Evolutionary conservation across 352 stramenopile genomes (phyloP).

Genomic region (Phytophthora colocasiae): DNA sequence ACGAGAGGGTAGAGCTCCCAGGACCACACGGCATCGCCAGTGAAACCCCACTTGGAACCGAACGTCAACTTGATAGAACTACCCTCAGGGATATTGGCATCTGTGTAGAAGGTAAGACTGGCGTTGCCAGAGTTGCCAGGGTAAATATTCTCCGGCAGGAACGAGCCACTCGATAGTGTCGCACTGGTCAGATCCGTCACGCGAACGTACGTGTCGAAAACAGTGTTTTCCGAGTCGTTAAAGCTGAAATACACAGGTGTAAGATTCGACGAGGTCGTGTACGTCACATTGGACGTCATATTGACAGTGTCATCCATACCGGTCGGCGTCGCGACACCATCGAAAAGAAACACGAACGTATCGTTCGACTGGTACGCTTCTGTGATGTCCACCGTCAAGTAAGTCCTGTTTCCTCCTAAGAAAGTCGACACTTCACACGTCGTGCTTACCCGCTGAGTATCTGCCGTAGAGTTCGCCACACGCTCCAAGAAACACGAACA

Average conservation of each 20-base stretch:
- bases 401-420: conserved; percentile 51
- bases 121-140: conserved; percentile 82
- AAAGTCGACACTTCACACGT: conserved; percentile 60
- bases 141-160: conserved; percentile 87
- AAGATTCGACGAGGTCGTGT: conserved; percentile 58
- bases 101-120: conserved; percentile 79
- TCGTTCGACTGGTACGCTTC: conserved; percentile 58
- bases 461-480: conserved; percentile 23
- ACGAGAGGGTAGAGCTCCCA: conserved; percentile 50
- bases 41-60: conserved; percentile 68
- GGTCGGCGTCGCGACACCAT: conserved; percentile 66
- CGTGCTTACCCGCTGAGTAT: conserved; percentile 30
- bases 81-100: conserved; percentile 55
- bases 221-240: conserved; percentile 69
- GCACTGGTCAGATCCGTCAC: conserved; percentile 53
- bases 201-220: conserved; percentile 77
- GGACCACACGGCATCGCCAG: conserved; percentile 51
- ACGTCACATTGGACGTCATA: conserved; percentile 46
- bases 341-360: conserved; percentile 72
- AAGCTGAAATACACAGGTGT: conserved; percentile 82
- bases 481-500: conserved; percentile 54
- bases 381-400: conserved; percentile 74
- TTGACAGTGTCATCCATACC: conserved; percentile 52
- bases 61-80: conserved; percentile 72
- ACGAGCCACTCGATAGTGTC: conserved; percentile 71